Base-by-base conservation (phyloP, 306 rosid genomes). In the Fagus sylvatica region DNA sequence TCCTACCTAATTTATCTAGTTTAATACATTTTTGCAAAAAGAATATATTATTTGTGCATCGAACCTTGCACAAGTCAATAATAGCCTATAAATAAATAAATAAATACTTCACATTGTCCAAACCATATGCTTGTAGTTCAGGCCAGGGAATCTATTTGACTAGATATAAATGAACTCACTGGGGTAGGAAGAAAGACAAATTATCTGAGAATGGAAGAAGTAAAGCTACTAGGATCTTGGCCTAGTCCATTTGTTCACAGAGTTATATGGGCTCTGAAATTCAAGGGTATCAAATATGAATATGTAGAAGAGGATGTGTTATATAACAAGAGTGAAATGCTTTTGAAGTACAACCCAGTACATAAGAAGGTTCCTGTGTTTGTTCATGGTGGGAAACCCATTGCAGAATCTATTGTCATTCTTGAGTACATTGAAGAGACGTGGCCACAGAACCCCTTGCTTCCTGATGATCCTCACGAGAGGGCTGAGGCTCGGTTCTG, bases 231-330 rank as follows among this genome's bases (percentile, higher is more conserved):
- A 3, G 96, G 91, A 78, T 11, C 59, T 7, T 83, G 88, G 85
- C 17, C 74, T 8, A 90, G 96, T 22, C 79, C 81, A 4, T 88
- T 69, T 39, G 59, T 67, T 62, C 69, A 54, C 6, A 87, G 85
- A 56, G 91, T 87, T 3, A 61, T 85, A 4, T 87, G 89, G 91
- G 84, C 93, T 61, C 82, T 87, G n/a, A 77, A 78, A 49, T 75
- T 86, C 2, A 90, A 90, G 61, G 85, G 85, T 16, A 84, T 88
- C 36, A 4, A 40, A 3, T 90, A 76, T 68, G 81, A 88, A 6
- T 78, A 86, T 39, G 13, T 88, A 55, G 89, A 81, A 62, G 86
- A 90, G 79, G 88, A 88, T 49, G 53, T 82, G 6, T 5, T 41
- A 41, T 5, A 39, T 39, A 86, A 84, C 75, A 90, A 90, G 68